Evolutionary conservation across 2,329 filamentous ascomycete species (phyloP).

Genomic region (Pestalotiopsis sp.): DNA sequence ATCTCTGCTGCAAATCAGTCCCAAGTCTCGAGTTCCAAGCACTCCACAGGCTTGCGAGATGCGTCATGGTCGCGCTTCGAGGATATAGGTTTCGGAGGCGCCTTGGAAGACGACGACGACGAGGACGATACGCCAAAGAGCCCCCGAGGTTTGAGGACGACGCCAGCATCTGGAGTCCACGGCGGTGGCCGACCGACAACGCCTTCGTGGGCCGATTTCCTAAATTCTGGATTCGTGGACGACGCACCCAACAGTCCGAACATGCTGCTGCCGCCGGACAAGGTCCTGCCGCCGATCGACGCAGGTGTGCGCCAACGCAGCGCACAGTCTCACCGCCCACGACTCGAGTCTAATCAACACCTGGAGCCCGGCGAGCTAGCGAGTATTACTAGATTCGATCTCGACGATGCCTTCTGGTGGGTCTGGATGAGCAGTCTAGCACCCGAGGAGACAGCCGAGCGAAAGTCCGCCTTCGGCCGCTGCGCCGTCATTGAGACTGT

Average conservation of each 20-base stretch:
- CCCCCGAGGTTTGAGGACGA: slow-evolving; percentile 58
- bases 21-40: slow-evolving; percentile 68
- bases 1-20: slow-evolving; percentile 91
- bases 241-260: slow-evolving; percentile 63
- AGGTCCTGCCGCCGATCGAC: slow-evolving; percentile 84
- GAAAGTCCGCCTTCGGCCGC: slow-evolving; percentile 91
- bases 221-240: slow-evolving; percentile 90
- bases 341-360: slow-evolving; percentile 66
- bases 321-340: slow-evolving; percentile 80
- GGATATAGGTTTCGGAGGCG: slow-evolving; percentile 84
- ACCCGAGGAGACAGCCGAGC: slow-evolving; percentile 79
- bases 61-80: slow-evolving; percentile 97
- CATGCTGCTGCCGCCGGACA: slow-evolving; percentile 85
- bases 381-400: slow-evolving; percentile 80
- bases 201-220: slow-evolving; percentile 96
- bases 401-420: slow-evolving; percentile 99
- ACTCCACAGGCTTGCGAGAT: slow-evolving; percentile 74
- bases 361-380: slow-evolving; percentile 93
- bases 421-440: slow-evolving; percentile 98
- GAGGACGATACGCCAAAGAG: slow-evolving; percentile 55
- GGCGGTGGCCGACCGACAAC: slow-evolving; percentile 82
- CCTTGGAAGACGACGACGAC: slow-evolving; percentile 71
- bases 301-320: slow-evolving; percentile 73
- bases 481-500: slow-evolving; percentile 90
- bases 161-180: slow-evolving; percentile 64